phyloP scores from a whole-genome alignment of 2,329 filamentous ascomycete genomes.

The Lecanicillium sp. region DNA sequence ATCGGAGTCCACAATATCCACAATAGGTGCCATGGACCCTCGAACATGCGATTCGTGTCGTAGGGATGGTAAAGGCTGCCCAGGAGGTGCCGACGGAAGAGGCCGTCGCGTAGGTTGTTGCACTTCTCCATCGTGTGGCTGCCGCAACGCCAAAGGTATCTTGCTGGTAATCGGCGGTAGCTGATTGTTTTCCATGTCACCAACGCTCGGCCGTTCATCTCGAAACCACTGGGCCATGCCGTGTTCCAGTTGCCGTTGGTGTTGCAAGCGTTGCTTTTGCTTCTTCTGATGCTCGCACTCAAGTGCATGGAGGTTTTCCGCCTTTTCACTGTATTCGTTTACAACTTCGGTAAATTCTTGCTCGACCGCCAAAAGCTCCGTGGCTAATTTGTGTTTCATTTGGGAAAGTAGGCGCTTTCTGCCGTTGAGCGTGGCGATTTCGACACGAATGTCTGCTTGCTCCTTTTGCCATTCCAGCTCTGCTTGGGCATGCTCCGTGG shows the following conservation, averaged over 20 bases:
- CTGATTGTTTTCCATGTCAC: too few species aligned
- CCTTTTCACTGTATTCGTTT: conserved; percentile 22
- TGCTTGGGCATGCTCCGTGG: conserved; percentile 14
- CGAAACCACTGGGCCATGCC: conserved; percentile 26
- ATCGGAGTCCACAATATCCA: conserved; percentile 27
- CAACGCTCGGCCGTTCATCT: conserved; percentile 16
- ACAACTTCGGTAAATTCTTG: conserved; percentile 25
- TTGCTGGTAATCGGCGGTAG: too few species aligned
- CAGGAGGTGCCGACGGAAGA: too few species aligned
- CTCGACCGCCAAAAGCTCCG: conserved; percentile 17
- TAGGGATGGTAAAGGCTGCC: too few species aligned
- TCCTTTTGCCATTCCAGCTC: conserved; percentile 12
- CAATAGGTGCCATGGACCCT: conserved; percentile 12
- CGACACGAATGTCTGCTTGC: background rate
- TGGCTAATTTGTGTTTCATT: too few species aligned
- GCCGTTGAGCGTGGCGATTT: too few species aligned
- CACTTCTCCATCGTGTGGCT: too few species aligned
- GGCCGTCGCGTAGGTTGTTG: too few species aligned
- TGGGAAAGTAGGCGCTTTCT: too few species aligned
- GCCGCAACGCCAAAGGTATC: too few species aligned
- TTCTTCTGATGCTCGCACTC: conserved; percentile 22
- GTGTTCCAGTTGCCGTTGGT: conserved; percentile 17
- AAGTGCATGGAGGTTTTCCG: conserved; percentile 23
- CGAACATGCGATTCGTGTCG: too few species aligned
- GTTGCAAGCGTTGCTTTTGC: conserved; percentile 19